Conservation (phyloP, 768 basidiomycete species). For the Psilocybe subaeruginosa region DNA sequence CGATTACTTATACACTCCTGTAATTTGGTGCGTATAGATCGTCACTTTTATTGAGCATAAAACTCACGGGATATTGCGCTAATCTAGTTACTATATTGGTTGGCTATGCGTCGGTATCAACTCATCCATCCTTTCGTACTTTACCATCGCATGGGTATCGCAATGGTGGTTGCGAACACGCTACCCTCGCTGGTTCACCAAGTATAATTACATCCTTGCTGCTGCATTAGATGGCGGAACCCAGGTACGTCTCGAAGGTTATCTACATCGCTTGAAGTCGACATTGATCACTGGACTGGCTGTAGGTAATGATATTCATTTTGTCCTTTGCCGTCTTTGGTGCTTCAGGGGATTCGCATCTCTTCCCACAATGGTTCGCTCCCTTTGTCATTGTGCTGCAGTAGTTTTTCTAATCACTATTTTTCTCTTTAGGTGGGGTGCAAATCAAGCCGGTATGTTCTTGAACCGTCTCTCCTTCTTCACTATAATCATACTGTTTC, state of each 20-base stretch:
- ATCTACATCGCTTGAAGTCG: not conserved
- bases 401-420: not conserved
- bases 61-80: not conserved
- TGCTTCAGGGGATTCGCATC: conserved; percentile 47
- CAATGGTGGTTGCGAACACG: conserved; percentile 51
- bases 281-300: not conserved
- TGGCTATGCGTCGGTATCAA: conserved; percentile 55
- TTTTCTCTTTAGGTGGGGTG: conserved; percentile 46
- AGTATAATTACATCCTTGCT: conserved; percentile 45
- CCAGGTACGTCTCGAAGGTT: conserved; percentile 21
- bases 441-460: conserved; percentile 50
- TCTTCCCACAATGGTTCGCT: conserved; percentile 51
- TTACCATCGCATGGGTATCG: conserved; percentile 45
- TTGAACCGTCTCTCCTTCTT: not conserved
- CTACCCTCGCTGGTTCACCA: conserved; percentile 49
- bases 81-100: conserved; percentile 46
- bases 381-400: conserved; percentile 5
- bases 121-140: conserved; percentile 43
- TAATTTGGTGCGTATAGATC: conserved; percentile 37
- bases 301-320: conserved; percentile 58
- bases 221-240: conserved; percentile 41
- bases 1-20: conserved; percentile 51
- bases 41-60: too few species aligned
- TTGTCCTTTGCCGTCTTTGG: conserved; percentile 56
- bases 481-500: not conserved